Conservation (phyloP, 306 rosid genomes). For the Inga oerstediana region DNA sequence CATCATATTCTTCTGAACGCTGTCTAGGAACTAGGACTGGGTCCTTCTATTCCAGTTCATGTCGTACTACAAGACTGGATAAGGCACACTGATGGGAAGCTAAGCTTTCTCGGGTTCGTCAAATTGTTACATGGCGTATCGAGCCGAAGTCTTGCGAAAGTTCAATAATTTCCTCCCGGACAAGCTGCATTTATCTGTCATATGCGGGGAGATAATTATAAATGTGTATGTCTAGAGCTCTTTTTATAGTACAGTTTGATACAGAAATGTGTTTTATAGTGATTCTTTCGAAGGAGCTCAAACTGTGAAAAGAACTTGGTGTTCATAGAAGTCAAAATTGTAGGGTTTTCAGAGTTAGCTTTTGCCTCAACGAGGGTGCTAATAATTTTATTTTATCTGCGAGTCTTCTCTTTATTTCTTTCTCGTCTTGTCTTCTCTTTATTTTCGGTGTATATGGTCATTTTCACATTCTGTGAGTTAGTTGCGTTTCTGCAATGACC, state of each 20-base stretch:
- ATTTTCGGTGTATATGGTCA: constrained; percentile 2
- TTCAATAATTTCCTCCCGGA: constrained; percentile 44
- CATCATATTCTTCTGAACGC: constrained; percentile 16
- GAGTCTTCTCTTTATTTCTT: constrained; percentile 1
- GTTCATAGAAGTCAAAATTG: constrained; percentile 45
- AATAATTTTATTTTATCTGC: constrained; percentile 41
- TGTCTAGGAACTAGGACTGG: constrained; percentile 92
- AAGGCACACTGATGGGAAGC: constrained; percentile 94
- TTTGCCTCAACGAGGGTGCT: constrained; percentile 37
- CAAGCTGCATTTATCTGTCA: constrained; percentile 25
- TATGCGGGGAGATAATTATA: constrained; percentile 31
- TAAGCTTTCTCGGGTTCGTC: constrained; percentile 95
- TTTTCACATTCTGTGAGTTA: background rate
- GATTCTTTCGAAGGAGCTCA: constrained; percentile 42
- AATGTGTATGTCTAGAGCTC: constrained; percentile 41
- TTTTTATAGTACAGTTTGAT: constrained; percentile 33
- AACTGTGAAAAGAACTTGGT: constrained; percentile 42
- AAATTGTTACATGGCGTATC: constrained; percentile 89
- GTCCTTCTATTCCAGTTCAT: constrained; percentile 95
- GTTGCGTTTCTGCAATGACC: background rate
- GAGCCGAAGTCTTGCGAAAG: constrained; percentile 74
- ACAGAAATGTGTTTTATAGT: constrained; percentile 28
- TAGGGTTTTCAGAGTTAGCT: constrained; percentile 62
- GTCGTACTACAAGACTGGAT: constrained; percentile 98
- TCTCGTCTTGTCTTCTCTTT: constrained; percentile 1